Base-by-base conservation (phyloP, 1,284 basidiomycete species). In the Xerocomus nothofagi region DNA sequence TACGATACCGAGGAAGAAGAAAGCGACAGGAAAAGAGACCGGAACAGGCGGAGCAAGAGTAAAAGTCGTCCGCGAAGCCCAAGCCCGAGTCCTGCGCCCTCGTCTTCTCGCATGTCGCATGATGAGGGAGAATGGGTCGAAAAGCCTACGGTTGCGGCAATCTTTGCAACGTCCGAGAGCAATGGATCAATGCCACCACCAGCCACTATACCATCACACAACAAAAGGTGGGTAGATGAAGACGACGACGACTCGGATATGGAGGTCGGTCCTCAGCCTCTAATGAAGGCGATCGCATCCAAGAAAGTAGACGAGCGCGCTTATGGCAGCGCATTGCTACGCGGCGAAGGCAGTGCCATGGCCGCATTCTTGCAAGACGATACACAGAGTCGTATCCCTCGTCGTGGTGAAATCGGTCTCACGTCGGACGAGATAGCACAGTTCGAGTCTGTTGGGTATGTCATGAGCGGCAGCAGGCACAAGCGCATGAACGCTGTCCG, bases 271-370 rank as follows among this genome's bases (percentile, higher is more conserved):
- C 84, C 85, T 20, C 73, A 84, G 57, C 88, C 86, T 7, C 56
- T 77, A 0, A 26, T 58, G 34, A 76, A 74, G 56, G 59, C 65
- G n/a, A 74, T 55, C 26, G 56, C 58, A 14, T 61, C 70, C 41
- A 82, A 78, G 58, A 81, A 76, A 57, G 57, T 88, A 36, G 86
- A 89, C 69, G 89, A 91, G 59, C 83, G 88, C 11, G 78, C 84
- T 49, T 92, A 93, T 66, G 91, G 93, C 53, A 81, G 91, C 44
- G 86, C 90, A 6, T 79, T 99, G 34, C 80, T 95, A 8, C 90
- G 91, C 1, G 97, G 96, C 49, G 96, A 99, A 76, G 96, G 94
- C 41, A 87, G 86, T 51, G 96, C 96, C 24, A 98, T 99, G 94
- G 93, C 94, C 4, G 89, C 91, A 27, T 99, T 90, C 78, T 81